Evolutionary conservation across 352 stramenopile genomes (phyloP), one percentile per base, ranked within the genome.

Genomic region (Stramenopiles sp.): DNA sequence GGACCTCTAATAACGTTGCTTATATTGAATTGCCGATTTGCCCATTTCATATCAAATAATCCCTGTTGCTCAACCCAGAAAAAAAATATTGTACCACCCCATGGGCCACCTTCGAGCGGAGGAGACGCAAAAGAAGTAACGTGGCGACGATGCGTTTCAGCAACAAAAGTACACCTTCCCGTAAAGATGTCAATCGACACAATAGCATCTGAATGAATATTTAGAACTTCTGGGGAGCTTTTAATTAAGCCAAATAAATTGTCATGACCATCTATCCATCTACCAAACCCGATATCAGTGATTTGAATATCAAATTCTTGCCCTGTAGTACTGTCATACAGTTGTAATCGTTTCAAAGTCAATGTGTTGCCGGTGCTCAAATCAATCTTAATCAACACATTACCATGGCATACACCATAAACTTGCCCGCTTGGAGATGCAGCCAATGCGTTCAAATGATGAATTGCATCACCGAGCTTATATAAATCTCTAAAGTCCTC

Each of bases 21-120:
- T 78, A 78, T 14, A 33, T 14, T 31, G 22, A 78, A 78, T 33
- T 78, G 71, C 1, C 71, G 71, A 33, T 78, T 78, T 31, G 71
- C 71, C 71, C 71, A 78, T 78, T 78, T 78, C 71, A 78, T 78
- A 78, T 33, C 30, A 78, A 78, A 78, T 33, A 78, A 33, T 14
- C 71, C 71, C 8, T 33, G 30, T 33, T 78, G 1, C 22, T 78
- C 71, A 14, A 78, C 71, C 71, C 71, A 78, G 14, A 78, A 78
- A 33, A 14, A 78, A 78, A 78, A 78, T 14, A 78, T 78, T 14
- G 71, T 78, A 14, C 71, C 71, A 33, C 71, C 71, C 71, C 71
- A 78, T 14, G 71, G 71, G 8, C 71, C 71, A 33, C 71, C 71
- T 14, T 78, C 71, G 8, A 78, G 31, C 8, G 71, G 71, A 78